Evolutionary conservation across 495 filamentous ascomycete species (phyloP).

Genomic region (Penicillium mononematosum): DNA sequence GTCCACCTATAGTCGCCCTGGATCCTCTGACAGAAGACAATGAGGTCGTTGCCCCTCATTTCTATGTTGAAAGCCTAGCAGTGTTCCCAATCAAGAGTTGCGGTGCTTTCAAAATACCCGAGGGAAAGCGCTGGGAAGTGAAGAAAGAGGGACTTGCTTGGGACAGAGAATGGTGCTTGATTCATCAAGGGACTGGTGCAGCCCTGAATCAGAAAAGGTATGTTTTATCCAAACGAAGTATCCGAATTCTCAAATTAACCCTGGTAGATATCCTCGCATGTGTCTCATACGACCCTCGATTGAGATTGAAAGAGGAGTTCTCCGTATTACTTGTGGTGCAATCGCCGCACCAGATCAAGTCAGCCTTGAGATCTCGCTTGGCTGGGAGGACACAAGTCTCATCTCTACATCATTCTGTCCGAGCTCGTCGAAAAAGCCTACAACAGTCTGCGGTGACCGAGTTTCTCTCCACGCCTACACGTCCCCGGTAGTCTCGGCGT

Average conservation of each 20-base stretch:
- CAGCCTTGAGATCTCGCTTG: constrained; percentile 55
- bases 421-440: constrained; percentile 38
- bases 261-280: constrained; percentile 67
- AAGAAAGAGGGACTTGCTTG: constrained; percentile 76
- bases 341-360: constrained; percentile 23
- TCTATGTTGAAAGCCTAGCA: constrained; percentile 59
- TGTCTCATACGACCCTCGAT: constrained; percentile 69
- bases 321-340: constrained; percentile 48
- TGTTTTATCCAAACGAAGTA: background rate
- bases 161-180: constrained; percentile 92
- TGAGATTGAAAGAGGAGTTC: constrained; percentile 58
- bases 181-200: constrained; percentile 76
- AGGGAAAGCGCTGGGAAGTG: constrained; percentile 67
- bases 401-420: constrained; percentile 44
- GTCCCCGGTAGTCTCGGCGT: constrained; percentile 59
- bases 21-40: constrained; percentile 20
- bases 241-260: background rate
- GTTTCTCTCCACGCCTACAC: constrained; percentile 68
- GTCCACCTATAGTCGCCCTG: constrained; percentile 24
- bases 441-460: constrained; percentile 76
- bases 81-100: constrained; percentile 91
- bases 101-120: constrained; percentile 69
- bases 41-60: constrained; percentile 24
- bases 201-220: constrained; percentile 72
- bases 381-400: constrained; percentile 54